Base-by-base conservation (phyloP, 2,329 filamentous ascomycete species). In the Decorospora gaudefroyi region DNA sequence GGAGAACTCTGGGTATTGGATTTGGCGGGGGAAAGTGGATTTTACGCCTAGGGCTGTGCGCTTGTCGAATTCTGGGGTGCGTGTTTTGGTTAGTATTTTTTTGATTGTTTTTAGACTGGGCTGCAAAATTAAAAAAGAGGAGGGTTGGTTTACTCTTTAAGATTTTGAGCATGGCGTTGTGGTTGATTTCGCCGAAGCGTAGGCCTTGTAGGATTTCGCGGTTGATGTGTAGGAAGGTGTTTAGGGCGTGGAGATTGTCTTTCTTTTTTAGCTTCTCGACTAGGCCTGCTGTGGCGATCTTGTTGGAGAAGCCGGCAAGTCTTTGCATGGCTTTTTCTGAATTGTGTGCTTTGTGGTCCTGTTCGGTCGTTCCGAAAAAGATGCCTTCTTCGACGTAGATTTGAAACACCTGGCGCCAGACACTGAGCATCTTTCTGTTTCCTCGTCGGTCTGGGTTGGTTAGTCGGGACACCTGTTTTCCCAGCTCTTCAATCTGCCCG, bases 151-250 rank as follows among this genome's bases (percentile, higher is more conserved):
- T 67, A 87, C 85, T 95, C 69, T 95, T 95, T 39, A 95, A 72
- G 37, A 95, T 95, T 69, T 95, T 95, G 22, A 75, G 76, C 59
- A 93, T 82, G 1, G 90, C 90, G 19, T 80, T 80, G 53, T 82
- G 81, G 61, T 95, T 95, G 53, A 95, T 84, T 64, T 93, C 89
- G 61, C 91, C 88, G 57, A 95, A 95, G 46, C 85, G 84, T 53
- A 95, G 77, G 37, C 87, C 86, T 49, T 85, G 85, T n/a, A 95
- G 76, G n/a, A 95, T 78, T 38, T 82, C 79, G 16, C 81, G 75
- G 64, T 95, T 95, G 57, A 95, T 77, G 33, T 78, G 74, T 49
- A 92, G 71, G 60, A 95, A 95, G 16, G 78, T 78, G 39, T 79
- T 73, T 35, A 90, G 80, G 1, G 88, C 85, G 6, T 74, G 64